These are phyloP conservation scores for Parasarocladium wereldwijsianum DNA, from an alignment of 2,329 filamentous ascomycete genomes.

Conservation along the genomic window DNA sequence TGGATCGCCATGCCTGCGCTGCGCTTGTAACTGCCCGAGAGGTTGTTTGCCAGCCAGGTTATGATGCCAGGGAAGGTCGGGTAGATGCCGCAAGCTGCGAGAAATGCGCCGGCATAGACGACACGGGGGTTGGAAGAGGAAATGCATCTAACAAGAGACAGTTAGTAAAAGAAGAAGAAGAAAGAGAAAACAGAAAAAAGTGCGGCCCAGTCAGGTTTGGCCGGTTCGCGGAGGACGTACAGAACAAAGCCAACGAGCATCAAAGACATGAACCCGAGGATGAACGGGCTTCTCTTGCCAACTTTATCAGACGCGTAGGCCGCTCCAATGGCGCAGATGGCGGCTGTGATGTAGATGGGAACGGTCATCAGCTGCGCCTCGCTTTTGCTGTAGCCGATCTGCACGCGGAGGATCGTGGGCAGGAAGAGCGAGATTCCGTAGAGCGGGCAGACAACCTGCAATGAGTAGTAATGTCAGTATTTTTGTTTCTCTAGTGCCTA, in stretches of 20 bases:
- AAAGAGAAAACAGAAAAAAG: background rate
- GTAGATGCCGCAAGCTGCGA: slow-evolving; percentile 67
- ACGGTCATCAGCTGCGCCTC: slow-evolving; percentile 53
- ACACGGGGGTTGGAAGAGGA: slow-evolving; percentile 40
- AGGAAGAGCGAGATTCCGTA: slow-evolving; percentile 45
- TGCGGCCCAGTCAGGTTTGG: too few species aligned
- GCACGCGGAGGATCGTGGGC: slow-evolving; percentile 49
- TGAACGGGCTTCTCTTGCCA: slow-evolving; percentile 38
- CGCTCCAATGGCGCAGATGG: slow-evolving; percentile 37
- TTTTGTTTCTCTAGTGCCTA: background rate
- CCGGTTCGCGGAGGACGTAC: slow-evolving; percentile 13
- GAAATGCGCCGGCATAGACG: slow-evolving; percentile 61
- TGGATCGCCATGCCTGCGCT: slow-evolving; percentile 50
- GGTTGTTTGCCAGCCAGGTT: slow-evolving; percentile 66
- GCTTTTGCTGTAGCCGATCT: slow-evolving; percentile 40
- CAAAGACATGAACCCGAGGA: slow-evolving; percentile 34
- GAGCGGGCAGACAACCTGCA: slow-evolving; percentile 34
- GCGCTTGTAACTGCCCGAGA: slow-evolving; percentile 51
- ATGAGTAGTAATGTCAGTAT: background rate
- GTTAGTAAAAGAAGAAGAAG: background rate
- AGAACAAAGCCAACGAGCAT: slow-evolving; percentile 44
- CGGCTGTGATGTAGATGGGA: slow-evolving; percentile 44
- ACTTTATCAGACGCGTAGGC: slow-evolving; percentile 40
- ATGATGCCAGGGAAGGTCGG: slow-evolving; percentile 68
- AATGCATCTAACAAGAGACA: slow-evolving; percentile 37